Conservation (phyloP, 768 basidiomycete species). For the Brasilioporus rufonigricans region DNA sequence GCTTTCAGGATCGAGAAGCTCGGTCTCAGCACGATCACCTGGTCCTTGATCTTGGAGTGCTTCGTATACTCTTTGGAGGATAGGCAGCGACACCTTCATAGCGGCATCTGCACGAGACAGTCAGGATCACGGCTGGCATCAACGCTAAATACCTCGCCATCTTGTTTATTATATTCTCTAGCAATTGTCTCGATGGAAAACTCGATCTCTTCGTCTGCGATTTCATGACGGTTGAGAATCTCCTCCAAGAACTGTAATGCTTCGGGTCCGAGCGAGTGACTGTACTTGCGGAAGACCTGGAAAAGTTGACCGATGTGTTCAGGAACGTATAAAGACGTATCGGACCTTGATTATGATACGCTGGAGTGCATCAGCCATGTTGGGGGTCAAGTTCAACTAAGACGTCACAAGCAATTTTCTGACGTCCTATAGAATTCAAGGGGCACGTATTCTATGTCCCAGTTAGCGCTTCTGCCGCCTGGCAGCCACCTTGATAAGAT, state of each 20-base stretch:
- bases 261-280: slow-evolving; percentile 82
- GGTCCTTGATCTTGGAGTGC: slow-evolving; percentile 64
- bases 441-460: no score
- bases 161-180: slow-evolving; percentile 86
- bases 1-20: slow-evolving; percentile 72
- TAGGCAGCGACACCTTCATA: slow-evolving; percentile 75
- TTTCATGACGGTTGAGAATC: slow-evolving; percentile 69
- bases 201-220: slow-evolving; percentile 67
- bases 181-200: slow-evolving; percentile 77
- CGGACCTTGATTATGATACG: slow-evolving; percentile 44
- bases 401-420: no score
- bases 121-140: background rate
- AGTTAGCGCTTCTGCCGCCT: no score
- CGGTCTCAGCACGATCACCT: slow-evolving; percentile 46
- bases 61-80: slow-evolving; percentile 73
- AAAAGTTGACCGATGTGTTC: background rate
- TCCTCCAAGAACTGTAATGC: slow-evolving; percentile 68
- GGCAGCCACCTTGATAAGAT: no score
- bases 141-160: slow-evolving; percentile 47
- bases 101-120: slow-evolving; percentile 54
- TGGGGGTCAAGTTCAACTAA: no score
- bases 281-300: slow-evolving; percentile 85
- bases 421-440: no score
- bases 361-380: slow-evolving; percentile 40
- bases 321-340: background rate